These are phyloP conservation scores for Trichothecium sympodiale DNA, from an alignment of 2,329 filamentous ascomycete genomes.

Conservation along the genomic window DNA sequence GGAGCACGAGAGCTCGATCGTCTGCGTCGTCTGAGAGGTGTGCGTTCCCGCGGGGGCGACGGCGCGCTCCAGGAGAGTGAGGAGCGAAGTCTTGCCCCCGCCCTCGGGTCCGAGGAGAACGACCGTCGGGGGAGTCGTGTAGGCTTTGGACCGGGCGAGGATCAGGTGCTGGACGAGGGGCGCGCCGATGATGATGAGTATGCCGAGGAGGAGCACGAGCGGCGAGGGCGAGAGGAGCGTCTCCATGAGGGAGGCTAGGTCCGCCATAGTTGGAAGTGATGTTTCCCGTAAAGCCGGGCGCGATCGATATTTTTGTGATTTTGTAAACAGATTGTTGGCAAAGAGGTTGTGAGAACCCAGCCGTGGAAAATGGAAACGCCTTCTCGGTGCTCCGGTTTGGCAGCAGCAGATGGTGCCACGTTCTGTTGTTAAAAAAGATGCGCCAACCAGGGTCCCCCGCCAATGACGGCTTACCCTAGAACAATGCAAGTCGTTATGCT, in stretches of 20 bases:
- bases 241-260: conserved; percentile 32
- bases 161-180: conserved; percentile 70
- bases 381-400: too few species aligned
- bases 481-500: too few species aligned
- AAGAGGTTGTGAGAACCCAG: too few species aligned
- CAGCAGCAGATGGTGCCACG: too few species aligned
- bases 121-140: conserved; percentile 62
- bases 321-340: too few species aligned
- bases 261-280: conserved; percentile 25
- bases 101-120: conserved; percentile 72
- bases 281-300: too few species aligned
- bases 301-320: too few species aligned
- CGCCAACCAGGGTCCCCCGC: too few species aligned
- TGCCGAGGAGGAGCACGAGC: conserved; percentile 54
- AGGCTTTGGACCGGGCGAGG: conserved; percentile 55
- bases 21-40: conserved; percentile 38
- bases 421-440: too few species aligned
- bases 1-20: conserved; percentile 44
- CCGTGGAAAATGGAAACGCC: too few species aligned
- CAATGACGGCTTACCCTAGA: too few species aligned
- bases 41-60: conserved; percentile 34
- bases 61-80: conserved; percentile 57
- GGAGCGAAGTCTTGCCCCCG: conserved; percentile 77
- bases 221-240: conserved; percentile 48
- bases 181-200: conserved; percentile 58